Percentiles rank a stretch among this genome's conserved stretches.
Evolutionary conservation across 768 basidiomycete genomes (phyloP).

Genomic region (Calocera viscosa): DNA sequence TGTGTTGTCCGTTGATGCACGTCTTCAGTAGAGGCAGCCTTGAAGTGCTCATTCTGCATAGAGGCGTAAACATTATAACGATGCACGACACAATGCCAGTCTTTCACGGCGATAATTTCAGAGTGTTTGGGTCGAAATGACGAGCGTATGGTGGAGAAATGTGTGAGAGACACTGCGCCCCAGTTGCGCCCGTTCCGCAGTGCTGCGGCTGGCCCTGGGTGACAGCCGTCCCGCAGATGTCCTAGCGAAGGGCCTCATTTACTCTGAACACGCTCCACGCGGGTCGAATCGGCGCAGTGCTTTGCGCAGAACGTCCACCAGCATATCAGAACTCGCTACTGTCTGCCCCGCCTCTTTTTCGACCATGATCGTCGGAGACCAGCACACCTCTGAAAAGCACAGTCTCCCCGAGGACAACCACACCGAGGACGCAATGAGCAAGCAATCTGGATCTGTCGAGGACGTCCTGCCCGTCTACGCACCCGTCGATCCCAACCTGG

Average conservation of each 20-base stretch:
- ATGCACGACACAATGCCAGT: neutral
- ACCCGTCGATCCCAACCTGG: neutral
- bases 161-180: neutral
- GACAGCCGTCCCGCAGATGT: neutral
- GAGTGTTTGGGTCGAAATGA: neutral
- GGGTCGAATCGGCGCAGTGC: neutral
- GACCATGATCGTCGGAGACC: neutral
- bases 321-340: neutral
- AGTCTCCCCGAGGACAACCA: neutral
- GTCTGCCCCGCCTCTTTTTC: neutral
- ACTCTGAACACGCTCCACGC: constrained; percentile 2
- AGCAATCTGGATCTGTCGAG: neutral
- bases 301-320: neutral
- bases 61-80: neutral
- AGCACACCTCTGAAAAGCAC: neutral
- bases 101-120: neutral
- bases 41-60: neutral
- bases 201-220: neutral
- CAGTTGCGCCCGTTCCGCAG: constrained; percentile 2
- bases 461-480: constrained; percentile 1
- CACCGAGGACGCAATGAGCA: neutral
- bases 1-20: neutral
- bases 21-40: neutral
- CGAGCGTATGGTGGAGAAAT: neutral
- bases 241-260: neutral